These are phyloP conservation scores for Lodderomyces oxycetoniae DNA, from an alignment of 1,139 yeast species.

Conservation along the genomic window DNA sequence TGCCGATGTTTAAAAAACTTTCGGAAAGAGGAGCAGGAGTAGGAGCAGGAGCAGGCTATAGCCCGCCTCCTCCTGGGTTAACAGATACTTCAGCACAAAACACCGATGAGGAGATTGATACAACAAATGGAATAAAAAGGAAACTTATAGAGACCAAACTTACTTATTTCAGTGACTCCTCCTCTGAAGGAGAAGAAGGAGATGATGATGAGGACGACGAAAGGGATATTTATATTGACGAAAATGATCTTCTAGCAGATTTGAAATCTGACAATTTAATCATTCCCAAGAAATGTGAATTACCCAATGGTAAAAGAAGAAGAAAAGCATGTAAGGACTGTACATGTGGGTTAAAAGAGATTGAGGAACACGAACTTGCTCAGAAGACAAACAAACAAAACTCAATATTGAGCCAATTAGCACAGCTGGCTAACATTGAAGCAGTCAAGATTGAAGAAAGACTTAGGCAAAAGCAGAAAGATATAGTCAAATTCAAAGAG, in stretches of 20 bases:
- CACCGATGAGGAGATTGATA: conserved; percentile 31
- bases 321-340: conserved; percentile 95
- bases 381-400: conserved; percentile 47
- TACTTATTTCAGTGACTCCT: conserved; percentile 48
- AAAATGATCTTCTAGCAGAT: conserved; percentile 24
- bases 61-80: conserved; percentile 20
- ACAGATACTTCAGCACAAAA: conserved; percentile 42
- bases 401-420: conserved; percentile 44
- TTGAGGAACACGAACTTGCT: conserved; percentile 54
- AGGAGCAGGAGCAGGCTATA: not conserved
- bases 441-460: conserved; percentile 52
- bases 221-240: conserved; percentile 6
- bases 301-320: conserved; percentile 57
- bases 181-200: conserved; percentile 37
- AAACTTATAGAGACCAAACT: conserved; percentile 46
- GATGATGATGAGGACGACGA: conserved; percentile 23
- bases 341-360: conserved; percentile 90
- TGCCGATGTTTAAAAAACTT: conserved; percentile 28
- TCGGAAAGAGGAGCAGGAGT: conserved; percentile 4
- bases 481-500: conserved; percentile 49
- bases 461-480: conserved; percentile 23
- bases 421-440: conserved; percentile 48
- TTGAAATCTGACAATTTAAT: conserved; percentile 30
- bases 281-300: conserved; percentile 46
- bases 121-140: conserved; percentile 29